These are phyloP conservation scores for Telopea speciosissima DNA, from an alignment of 177 flowering plant genomes.

Conservation along the genomic window DNA sequence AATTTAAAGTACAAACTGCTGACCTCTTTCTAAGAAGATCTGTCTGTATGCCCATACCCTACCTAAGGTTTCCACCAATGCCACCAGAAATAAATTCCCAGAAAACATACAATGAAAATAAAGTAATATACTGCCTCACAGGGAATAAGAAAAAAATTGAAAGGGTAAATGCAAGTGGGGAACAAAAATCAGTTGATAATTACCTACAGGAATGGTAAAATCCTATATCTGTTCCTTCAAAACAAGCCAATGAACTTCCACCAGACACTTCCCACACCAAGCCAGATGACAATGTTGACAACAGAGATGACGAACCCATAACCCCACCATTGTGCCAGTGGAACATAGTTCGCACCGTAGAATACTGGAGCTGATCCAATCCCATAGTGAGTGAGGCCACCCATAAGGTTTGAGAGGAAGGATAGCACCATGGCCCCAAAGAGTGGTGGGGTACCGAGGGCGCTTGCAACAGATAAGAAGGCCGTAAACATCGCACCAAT, in stretches of 20 bases:
- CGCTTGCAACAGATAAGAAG: slow-evolving; percentile 85
- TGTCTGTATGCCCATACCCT: slow-evolving; percentile 4
- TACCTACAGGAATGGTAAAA: slow-evolving; percentile 7
- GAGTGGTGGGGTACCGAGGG: slow-evolving; percentile 83
- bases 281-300: slow-evolving; percentile 87
- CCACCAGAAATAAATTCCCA: slow-evolving; percentile 8
- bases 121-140: slow-evolving; percentile 6
- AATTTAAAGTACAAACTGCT: slow-evolving; percentile 19
- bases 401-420: slow-evolving; percentile 93
- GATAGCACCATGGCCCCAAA: slow-evolving; percentile 81
- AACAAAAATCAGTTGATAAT: slow-evolving; percentile 4
- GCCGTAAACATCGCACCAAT: slow-evolving; percentile 99
- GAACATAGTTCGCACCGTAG: slow-evolving; percentile 88
- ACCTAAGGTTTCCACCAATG: neutral
- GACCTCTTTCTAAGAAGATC: slow-evolving; percentile 10
- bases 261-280: slow-evolving; percentile 89
- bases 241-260: slow-evolving; percentile 93
- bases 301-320: slow-evolving; percentile 78
- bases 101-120: slow-evolving; percentile 2
- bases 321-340: slow-evolving; percentile 92
- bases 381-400: slow-evolving; percentile 93
- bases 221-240: slow-evolving; percentile 26
- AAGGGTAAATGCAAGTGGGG: slow-evolving; percentile 7
- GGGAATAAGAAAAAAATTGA: neutral
- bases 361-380: slow-evolving; percentile 96